A percentile compares a stretch with the other conserved stretches of the same genome.
phyloP scores from a whole-genome alignment of 2,329 filamentous ascomycete genomes.

The Pleurostoma richardsiae region DNA sequence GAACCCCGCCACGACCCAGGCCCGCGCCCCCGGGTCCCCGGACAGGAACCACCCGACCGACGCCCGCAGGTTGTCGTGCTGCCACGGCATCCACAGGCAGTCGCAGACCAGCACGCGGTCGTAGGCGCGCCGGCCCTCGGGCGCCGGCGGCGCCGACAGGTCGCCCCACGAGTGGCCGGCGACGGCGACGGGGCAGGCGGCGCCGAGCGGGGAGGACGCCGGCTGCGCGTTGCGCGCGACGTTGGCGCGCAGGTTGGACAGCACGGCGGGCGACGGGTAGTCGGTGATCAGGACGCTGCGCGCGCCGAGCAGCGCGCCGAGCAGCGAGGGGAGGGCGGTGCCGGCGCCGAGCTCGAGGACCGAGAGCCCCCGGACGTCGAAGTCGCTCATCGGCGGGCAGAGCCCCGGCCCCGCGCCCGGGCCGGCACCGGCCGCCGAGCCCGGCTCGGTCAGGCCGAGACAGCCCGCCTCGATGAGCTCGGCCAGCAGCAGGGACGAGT shows the following conservation, averaged over 20 bases:
- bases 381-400: conserved; percentile 17
- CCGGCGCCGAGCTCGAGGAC: conserved; percentile 66
- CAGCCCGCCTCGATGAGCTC: conserved; percentile 50
- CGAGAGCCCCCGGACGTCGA: conserved; percentile 43
- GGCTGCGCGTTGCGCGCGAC: conserved; percentile 43
- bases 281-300: conserved; percentile 55
- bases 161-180: conserved; percentile 63
- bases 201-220: conserved; percentile 24
- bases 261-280: conserved; percentile 58
- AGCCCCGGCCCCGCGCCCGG: neutral
- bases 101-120: conserved; percentile 65
- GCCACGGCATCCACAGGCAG: conserved; percentile 70
- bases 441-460: conserved; percentile 16
- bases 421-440: neutral
- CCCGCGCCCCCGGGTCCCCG: conserved; percentile 35
- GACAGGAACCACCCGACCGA: conserved; percentile 61
- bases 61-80: conserved; percentile 60
- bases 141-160: conserved; percentile 22
- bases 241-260: conserved; percentile 55
- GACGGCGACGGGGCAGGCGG: conserved; percentile 31
- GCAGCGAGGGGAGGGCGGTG: conserved; percentile 47
- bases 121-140: conserved; percentile 33
- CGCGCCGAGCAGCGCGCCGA: conserved; percentile 43
- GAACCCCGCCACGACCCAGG: conserved; percentile 66
- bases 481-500: conserved; percentile 52